Percentiles rank a stretch among this genome's conserved stretches.
phyloP scores from a whole-genome alignment of 148 eudicot genomes.

The Arctostaphylos glauca region DNA sequence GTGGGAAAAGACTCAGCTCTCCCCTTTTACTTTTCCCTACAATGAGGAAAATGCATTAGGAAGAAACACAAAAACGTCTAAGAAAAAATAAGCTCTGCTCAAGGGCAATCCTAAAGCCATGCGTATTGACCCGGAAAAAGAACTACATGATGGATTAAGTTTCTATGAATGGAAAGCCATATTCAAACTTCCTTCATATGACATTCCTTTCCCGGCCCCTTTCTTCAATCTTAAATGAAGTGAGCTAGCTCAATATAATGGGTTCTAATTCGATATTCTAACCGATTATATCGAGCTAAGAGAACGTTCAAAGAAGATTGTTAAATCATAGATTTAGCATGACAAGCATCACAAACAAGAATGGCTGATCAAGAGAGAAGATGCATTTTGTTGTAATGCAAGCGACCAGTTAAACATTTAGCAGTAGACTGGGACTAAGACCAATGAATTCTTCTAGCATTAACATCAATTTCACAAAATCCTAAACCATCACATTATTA shows the following conservation, averaged over 20 bases:
- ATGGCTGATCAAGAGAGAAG: too few relatives aligned
- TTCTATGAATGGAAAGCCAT: background rate
- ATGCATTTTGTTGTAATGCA: background rate
- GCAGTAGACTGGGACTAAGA: background rate
- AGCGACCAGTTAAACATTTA: background rate
- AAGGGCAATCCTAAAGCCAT: background rate
- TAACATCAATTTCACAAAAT: background rate
- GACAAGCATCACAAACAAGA: too few relatives aligned
- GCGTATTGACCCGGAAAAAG: background rate
- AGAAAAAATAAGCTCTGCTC: background rate
- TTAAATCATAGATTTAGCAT: too few relatives aligned
- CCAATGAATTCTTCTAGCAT: background rate
- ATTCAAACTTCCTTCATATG: background rate
- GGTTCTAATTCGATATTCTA: too few relatives aligned
- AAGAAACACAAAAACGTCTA: conserved; percentile 6
- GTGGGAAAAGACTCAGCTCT: conserved; percentile 85
- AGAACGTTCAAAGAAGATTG: too few relatives aligned
- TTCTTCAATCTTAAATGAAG: too few relatives aligned
- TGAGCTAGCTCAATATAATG: too few relatives aligned
- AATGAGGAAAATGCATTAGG: background rate
- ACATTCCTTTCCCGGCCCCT: background rate
- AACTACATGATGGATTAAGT: background rate
- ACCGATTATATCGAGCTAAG: too few relatives aligned
- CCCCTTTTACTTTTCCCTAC: conserved; percentile 90
- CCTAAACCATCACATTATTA: background rate